Conservation (phyloP, 2,329 filamentous ascomycete genomes). For the Eutypa lata region DNA sequence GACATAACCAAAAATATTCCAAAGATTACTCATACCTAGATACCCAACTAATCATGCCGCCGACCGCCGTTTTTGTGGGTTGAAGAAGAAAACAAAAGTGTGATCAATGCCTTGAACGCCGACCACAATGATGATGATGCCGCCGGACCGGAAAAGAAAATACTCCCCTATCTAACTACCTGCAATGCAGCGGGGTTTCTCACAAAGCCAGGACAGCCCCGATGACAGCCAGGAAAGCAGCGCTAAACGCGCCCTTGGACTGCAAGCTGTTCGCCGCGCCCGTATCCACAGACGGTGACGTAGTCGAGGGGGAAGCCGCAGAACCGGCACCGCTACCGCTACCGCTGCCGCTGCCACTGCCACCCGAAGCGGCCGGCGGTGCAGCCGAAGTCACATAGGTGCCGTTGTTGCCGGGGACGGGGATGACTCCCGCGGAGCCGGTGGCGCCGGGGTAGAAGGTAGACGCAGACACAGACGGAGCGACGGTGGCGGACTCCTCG, state of each 20-base stretch:
- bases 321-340: no score
- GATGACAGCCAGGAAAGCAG: conserved; percentile 8
- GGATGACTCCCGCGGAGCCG: conserved; percentile 1
- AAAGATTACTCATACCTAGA: no score
- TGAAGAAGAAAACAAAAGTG: no score
- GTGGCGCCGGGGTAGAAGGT: conserved; percentile 10
- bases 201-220: conserved; percentile 5
- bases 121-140: no score
- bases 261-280: conserved; percentile 1
- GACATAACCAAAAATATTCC: no score
- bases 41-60: no score
- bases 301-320: no score
- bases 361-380: neutral
- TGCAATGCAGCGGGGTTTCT: neutral
- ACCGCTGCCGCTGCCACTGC: neutral
- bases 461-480: conserved; percentile 10
- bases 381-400: neutral
- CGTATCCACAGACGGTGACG: no score
- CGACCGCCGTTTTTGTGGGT: no score
- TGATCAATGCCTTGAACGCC: no score
- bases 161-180: no score
- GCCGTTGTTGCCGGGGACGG: neutral
- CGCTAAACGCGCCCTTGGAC: conserved; percentile 6
- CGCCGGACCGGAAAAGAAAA: neutral
- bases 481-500: conserved; percentile 19